Conservation (phyloP, 441 rosid species). For the Aquilaria agallochum region DNA sequence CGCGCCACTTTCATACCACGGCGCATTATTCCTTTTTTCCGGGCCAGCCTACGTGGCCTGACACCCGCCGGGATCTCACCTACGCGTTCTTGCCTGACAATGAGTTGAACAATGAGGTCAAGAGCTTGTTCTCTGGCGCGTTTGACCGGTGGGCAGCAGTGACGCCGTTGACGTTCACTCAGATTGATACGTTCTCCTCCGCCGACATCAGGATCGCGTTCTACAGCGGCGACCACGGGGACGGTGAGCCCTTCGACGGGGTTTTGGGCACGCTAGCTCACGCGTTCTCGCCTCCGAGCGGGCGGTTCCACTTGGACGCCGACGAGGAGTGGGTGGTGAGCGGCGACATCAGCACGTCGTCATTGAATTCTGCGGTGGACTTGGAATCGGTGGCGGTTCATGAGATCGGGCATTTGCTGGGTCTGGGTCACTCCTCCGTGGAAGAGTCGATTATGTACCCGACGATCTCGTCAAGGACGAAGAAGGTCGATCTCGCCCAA, state of each 20-base stretch:
- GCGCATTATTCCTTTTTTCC: slow-evolving; percentile 64
- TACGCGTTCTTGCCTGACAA: slow-evolving; percentile 53
- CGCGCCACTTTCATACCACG: slow-evolving; percentile 32
- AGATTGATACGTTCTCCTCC: slow-evolving; percentile 11
- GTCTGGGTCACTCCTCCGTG: slow-evolving; percentile 72
- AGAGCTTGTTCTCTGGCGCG: slow-evolving; percentile 58
- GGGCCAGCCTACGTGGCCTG: slow-evolving; percentile 69
- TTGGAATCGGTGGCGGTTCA: slow-evolving; percentile 88
- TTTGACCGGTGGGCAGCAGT: slow-evolving; percentile 68
- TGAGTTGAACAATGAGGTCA: slow-evolving; percentile 35
- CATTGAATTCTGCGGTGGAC: slow-evolving; percentile 54
- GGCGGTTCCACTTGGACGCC: slow-evolving; percentile 64
- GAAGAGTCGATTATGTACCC: slow-evolving; percentile 85
- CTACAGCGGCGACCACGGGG: slow-evolving; percentile 70
- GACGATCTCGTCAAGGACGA: slow-evolving; percentile 46
- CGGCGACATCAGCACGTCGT: slow-evolving; percentile 25
- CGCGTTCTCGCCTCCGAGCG: slow-evolving; percentile 85
- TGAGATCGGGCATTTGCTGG: slow-evolving; percentile 86
- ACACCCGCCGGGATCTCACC: slow-evolving; percentile 36
- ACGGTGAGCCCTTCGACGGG: slow-evolving; percentile 88
- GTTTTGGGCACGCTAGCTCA: slow-evolving; percentile 77
- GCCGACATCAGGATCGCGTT: slow-evolving; percentile 76
- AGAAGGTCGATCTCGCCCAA: slow-evolving; percentile 43
- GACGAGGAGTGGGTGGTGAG: slow-evolving; percentile 75
- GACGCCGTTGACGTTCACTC: slow-evolving; percentile 52